A percentile compares a stretch with the other conserved stretches of the same genome.
phyloP scores from a whole-genome alignment of 495 filamentous ascomycete species.

The Neurospora tetraspora region DNA sequence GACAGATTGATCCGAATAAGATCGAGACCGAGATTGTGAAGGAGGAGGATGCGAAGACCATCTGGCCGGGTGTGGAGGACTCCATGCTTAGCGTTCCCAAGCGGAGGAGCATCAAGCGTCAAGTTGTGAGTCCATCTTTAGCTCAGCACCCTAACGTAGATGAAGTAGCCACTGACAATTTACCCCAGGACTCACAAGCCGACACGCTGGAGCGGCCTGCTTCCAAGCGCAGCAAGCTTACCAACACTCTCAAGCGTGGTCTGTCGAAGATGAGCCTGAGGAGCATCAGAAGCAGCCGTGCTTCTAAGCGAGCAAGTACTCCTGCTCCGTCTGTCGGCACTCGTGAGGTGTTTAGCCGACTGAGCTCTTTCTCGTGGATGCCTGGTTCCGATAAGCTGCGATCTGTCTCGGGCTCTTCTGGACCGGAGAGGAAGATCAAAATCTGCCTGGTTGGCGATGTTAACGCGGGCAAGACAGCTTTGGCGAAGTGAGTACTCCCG shows the following conservation, averaged over 20 bases:
- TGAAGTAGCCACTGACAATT: not conserved
- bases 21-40: not conserved
- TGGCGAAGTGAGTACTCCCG: conserved; percentile 3
- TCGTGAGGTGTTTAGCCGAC: conserved; percentile 1
- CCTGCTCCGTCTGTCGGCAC: not conserved
- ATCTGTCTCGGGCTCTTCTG: not conserved
- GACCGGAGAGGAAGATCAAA: conserved; percentile 8
- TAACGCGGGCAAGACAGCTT: conserved; percentile 15
- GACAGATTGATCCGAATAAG: not conserved
- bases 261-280: not conserved
- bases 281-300: not conserved
- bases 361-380: conserved; percentile 1
- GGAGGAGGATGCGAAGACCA: not conserved
- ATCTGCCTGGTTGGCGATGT: conserved; percentile 14
- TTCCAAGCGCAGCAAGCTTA: conserved; percentile 7
- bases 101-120: not conserved
- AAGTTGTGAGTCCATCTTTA: not conserved
- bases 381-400: not conserved
- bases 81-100: not conserved
- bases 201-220: not conserved
- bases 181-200: not conserved
- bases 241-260: conserved; percentile 1
- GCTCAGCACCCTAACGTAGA: not conserved
- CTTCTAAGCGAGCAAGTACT: not conserved
- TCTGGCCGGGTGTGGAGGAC: not conserved